Evolutionary conservation across 495 filamentous ascomycete genomes (phyloP), one percentile per base, ranked within the genome.

Genomic region (Neurospora intermedia): DNA sequence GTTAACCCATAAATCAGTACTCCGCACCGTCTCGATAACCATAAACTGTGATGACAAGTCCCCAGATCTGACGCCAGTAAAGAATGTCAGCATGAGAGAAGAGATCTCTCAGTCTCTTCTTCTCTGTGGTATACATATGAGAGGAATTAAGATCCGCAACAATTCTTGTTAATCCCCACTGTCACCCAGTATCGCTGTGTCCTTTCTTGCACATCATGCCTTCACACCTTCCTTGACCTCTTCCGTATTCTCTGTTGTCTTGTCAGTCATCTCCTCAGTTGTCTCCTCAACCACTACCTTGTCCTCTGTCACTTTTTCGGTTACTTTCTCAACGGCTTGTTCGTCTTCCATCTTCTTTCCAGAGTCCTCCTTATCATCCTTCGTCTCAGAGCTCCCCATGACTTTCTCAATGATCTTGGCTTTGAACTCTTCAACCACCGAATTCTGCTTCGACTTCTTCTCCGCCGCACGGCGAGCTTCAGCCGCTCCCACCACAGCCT

Each of bases 401-500:
- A 74, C 78, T 0, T 46, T 70, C 11, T 70, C 73, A 6, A 73
- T 76, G 16, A 69, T 69, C 40, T 39, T 62, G 43, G 46, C 71
- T 42, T 59, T 72, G 16, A 72, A 59, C 42, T 39, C 42, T 69
- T 38, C 16, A 7, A 10, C 18, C 31, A 31, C 59, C 8, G 23
- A 23, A 6, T 48, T 72, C 35, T 41, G 46, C 71, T 72, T 72
- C 13, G 15, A 66, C 27, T 15, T 35, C 54, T 18, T 66, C 54
- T 66, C 54, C 7, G 23, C 54, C 35, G 54, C 54, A 35, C 54
- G 54, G 4, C 54, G 54, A 18, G 54, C 54, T 69, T 39, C 35
- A 39, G 10, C 18, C 11, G 74, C 77, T 10, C 71, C 73, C 6
- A 79, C 77, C 3, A 73, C 75, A 2, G 76, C 76, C 59, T 80